Evolutionary conservation across 1,139 yeast species (phyloP).

Genomic region (Geotrichum siamense): DNA sequence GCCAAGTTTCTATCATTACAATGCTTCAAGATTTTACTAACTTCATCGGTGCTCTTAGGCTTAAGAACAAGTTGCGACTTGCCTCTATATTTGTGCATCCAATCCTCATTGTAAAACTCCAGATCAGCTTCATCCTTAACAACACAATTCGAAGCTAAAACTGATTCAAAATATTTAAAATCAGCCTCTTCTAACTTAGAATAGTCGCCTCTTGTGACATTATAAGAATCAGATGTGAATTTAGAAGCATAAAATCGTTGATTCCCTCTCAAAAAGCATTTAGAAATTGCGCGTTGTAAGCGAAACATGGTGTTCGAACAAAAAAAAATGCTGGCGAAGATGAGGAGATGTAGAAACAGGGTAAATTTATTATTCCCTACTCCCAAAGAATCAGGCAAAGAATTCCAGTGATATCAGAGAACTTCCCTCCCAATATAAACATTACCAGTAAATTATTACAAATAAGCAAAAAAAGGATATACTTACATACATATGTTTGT

Average conservation of each 20-base stretch:
- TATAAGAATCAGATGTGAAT: slow-evolving; percentile 5
- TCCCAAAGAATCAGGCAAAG: too few relatives aligned
- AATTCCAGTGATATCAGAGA: too few relatives aligned
- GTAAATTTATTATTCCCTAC: too few relatives aligned
- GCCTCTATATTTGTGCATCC: slow-evolving; percentile 94
- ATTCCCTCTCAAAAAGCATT: not conserved
- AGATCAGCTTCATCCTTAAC: slow-evolving; percentile 47
- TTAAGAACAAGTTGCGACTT: slow-evolving; percentile 74
- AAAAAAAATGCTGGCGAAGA: too few relatives aligned
- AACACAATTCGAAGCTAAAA: slow-evolving; percentile 47
- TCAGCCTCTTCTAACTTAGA: slow-evolving; percentile 46
- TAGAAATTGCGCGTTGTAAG: not conserved
- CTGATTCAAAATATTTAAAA: slow-evolving; percentile 51
- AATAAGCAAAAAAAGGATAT: too few relatives aligned
- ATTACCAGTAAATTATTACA: too few relatives aligned
- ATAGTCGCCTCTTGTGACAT: slow-evolving; percentile 5
- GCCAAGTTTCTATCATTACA: slow-evolving; percentile 77
- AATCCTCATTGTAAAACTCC: slow-evolving; percentile 75
- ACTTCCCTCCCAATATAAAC: too few relatives aligned
- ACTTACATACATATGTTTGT: too few relatives aligned
- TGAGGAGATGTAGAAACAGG: too few relatives aligned
- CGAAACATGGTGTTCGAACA: not conserved
- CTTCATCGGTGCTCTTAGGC: slow-evolving; percentile 78
- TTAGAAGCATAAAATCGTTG: slow-evolving; percentile 1
- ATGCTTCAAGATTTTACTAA: slow-evolving; percentile 66